Evolutionary conservation across 2,329 filamentous ascomycete species (phyloP).

Genomic region (Periconia digitata): DNA sequence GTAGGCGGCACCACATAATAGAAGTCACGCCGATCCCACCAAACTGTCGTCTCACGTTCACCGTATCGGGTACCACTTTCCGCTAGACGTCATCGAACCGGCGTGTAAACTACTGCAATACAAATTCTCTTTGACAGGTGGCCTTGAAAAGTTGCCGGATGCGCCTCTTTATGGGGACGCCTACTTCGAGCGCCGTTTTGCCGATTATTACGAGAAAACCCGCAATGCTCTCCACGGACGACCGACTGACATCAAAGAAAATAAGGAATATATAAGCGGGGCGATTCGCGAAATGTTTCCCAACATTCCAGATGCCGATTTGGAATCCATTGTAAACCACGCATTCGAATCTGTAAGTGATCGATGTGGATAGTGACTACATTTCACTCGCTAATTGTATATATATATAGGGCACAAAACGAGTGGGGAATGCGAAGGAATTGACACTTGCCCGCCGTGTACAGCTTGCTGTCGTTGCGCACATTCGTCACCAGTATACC

Average conservation of each 20-base stretch:
- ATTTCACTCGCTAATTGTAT: background rate
- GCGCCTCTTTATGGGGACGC: slow-evolving; percentile 18
- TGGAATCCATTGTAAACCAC: slow-evolving; percentile 60
- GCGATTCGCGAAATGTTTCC: slow-evolving; percentile 65
- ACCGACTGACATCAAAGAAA: slow-evolving; percentile 41
- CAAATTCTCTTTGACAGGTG: slow-evolving; percentile 18
- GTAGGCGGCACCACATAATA: slow-evolving; percentile 49
- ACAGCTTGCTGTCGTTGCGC: slow-evolving; percentile 63
- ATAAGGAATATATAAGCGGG: slow-evolving; percentile 59
- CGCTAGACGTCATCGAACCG: slow-evolving; percentile 59
- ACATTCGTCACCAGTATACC: slow-evolving; percentile 64
- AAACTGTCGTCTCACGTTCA: slow-evolving; percentile 62
- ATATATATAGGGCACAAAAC: slow-evolving; percentile 55
- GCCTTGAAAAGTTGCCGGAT: slow-evolving; percentile 21
- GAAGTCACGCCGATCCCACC: slow-evolving; percentile 52
- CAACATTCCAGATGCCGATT: slow-evolving; percentile 61
- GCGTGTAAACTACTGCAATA: slow-evolving; percentile 56
- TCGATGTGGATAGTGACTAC: background rate
- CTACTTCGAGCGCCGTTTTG: slow-evolving; percentile 39
- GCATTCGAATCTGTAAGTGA: slow-evolving; percentile 59
- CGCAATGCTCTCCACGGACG: slow-evolving; percentile 18
- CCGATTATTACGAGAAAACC: slow-evolving; percentile 34
- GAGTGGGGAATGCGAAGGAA: slow-evolving; percentile 59
- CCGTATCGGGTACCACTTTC: slow-evolving; percentile 65
- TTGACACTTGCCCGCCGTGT: slow-evolving; percentile 59